Evolutionary conservation across 2,329 filamentous ascomycete genomes (phyloP), one percentile per base, ranked within the genome.

Genomic region (Zymoseptoria crescenta): DNA sequence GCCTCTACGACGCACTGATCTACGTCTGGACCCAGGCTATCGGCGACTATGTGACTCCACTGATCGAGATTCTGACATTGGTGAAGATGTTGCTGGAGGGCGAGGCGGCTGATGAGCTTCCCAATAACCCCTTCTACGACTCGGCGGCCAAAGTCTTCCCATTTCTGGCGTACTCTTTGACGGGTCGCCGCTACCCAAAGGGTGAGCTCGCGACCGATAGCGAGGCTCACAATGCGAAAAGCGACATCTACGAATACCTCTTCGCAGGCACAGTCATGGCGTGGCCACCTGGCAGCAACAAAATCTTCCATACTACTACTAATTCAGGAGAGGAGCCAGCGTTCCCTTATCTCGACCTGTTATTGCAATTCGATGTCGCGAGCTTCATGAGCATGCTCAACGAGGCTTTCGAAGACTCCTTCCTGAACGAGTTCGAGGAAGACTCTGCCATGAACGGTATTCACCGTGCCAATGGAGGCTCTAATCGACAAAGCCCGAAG

Each of bases 21-120:
- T 96, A 97, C 72, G 89, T 99, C 57, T 99, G 94, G 94, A 97
- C 96, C 61, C 87, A 90, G 73, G 91, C 91, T 2, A 78, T 99
- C 28, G 79, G 80, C 62, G 95, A 99, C 73, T 96, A 95, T 68
- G 86, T 96, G 62, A 95, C 92, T 1, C 93, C 94, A 1, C 79
- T 97, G 58, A 87, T 91, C 65, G 91, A 96, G 62, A 81, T 99
- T 1, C 77, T 96, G 54, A 78, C 83, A 13, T 78, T 96, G 24
- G 71, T 79, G 57, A 80, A 83, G 58, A 73, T 78, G 45, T 73
- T 77, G 24, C 79, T 81, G 8, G 80, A 79, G 48, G 80, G 80
- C 59, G 75, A 80, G 10, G 83, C 83, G 62, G 80, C 85, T 45
- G 83, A 87, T 55, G 79, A 83, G 9, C 49, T 66, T n/a, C 62